Evolutionary conservation across 805 yeast species (phyloP).

Genomic region (Metschnikowia colocasiae): DNA sequence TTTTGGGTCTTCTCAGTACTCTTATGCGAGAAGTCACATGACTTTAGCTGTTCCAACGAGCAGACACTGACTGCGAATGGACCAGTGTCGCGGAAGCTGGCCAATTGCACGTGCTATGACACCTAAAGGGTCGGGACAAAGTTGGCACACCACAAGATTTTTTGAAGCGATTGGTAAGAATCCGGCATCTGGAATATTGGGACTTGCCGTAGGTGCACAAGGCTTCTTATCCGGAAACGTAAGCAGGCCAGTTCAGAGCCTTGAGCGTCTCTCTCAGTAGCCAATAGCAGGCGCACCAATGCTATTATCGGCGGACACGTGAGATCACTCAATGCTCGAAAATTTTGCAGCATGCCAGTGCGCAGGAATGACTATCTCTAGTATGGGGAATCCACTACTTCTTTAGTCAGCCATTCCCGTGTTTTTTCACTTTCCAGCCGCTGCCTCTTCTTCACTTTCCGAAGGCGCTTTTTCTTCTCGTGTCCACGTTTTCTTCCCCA

Average conservation of each 20-base stretch:
- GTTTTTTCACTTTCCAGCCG: not conserved
- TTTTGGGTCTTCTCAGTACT: no score
- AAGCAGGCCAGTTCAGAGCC: not conserved
- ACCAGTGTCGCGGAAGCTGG: not conserved
- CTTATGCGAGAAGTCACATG: not conserved
- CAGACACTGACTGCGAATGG: not conserved
- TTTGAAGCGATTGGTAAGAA: no score
- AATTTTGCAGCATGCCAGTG: constrained; percentile 14
- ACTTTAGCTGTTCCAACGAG: not conserved
- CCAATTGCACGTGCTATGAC: constrained; percentile 3
- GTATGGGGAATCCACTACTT: constrained; percentile 3
- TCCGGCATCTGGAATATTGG: no score
- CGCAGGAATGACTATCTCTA: constrained; percentile 10
- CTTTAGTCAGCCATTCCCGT: constrained; percentile 1
- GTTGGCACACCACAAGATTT: not conserved
- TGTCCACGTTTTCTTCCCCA: not conserved
- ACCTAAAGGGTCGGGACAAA: not conserved
- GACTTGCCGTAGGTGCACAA: no score
- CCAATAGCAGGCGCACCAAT: constrained; percentile 15
- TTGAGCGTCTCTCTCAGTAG: not conserved
- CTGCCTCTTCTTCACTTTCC: not conserved
- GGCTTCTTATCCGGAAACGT: no score
- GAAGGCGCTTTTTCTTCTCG: not conserved
- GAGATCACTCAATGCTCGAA: constrained; percentile 20
- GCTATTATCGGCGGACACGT: constrained; percentile 18